Conservation (phyloP, 2,329 filamentous ascomycete genomes). For the Ophiostoma tasmaniense region DNA sequence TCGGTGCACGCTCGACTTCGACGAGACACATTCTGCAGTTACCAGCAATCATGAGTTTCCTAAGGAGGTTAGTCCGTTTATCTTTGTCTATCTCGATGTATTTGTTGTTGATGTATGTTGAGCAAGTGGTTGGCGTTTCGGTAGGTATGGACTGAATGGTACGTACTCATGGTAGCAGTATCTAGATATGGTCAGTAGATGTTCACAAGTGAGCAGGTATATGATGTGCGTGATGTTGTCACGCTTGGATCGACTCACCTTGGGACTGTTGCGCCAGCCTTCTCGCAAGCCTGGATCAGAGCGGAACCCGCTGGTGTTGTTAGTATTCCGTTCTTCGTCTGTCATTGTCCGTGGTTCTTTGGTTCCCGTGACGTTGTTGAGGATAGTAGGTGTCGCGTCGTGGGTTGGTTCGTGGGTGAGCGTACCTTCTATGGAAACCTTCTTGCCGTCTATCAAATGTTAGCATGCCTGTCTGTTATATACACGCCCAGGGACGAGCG, state of each 20-base stretch:
- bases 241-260: conserved; percentile 45
- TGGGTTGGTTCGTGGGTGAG: neutral
- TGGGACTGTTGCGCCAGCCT: conserved; percentile 83
- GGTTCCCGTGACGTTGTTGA: neutral
- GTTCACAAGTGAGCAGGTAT: neutral
- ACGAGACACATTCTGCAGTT: conserved; percentile 99
- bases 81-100: conserved; percentile 18
- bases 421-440: conserved; percentile 93
- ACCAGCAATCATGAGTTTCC: conserved; percentile 96
- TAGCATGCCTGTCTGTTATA: neutral
- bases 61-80: conserved; percentile 36
- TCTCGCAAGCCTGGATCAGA: conserved; percentile 98
- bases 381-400: neutral
- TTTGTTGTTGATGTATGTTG: neutral
- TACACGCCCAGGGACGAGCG: conserved; percentile 4
- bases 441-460: conserved; percentile 74
- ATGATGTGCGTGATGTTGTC: neutral
- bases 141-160: neutral
- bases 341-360: neutral
- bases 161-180: conserved; percentile 93
- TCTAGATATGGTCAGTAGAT: conserved; percentile 42
- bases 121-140: conserved; percentile 30
- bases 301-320: conserved; percentile 72
- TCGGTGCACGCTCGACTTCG: conserved; percentile 91
- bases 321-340: neutral